Evolutionary conservation across 306 rosid genomes (phyloP).

Genomic region (Mimosa bimucronata): DNA sequence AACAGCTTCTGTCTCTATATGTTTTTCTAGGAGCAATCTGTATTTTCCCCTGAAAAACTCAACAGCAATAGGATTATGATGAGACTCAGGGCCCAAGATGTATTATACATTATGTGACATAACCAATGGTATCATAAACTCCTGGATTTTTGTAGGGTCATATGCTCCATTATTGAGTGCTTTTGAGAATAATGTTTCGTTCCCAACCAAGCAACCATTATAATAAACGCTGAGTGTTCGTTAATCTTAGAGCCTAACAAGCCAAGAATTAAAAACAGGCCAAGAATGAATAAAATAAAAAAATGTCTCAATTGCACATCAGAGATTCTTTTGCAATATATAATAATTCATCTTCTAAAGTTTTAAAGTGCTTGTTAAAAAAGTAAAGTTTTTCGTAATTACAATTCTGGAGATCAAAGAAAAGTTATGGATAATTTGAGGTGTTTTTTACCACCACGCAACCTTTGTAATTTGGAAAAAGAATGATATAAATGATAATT

Average conservation of each 20-base stretch:
- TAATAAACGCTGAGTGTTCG: background rate
- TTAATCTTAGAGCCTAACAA: background rate
- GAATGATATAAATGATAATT: background rate
- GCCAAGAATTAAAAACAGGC: background rate
- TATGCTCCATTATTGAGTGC: background rate
- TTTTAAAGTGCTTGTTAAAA: background rate
- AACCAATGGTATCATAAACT: background rate
- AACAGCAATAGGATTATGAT: background rate
- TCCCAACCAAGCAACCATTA: background rate
- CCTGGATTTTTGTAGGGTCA: background rate
- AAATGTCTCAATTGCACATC: background rate
- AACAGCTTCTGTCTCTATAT: background rate
- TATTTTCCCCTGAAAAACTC: too few species aligned
- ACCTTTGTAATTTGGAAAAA: too few species aligned
- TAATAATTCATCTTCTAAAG: background rate
- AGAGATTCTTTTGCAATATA: background rate
- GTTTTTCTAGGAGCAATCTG: background rate
- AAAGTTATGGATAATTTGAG: too few species aligned
- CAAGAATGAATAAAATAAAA: background rate
- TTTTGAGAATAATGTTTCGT: too few species aligned
- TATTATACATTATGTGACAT: background rate
- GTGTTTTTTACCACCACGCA: too few species aligned
- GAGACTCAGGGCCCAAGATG: background rate
- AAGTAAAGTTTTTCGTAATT: too few species aligned
- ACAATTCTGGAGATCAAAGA: too few species aligned